phyloP scores from a whole-genome alignment of 148 eudicot genomes.

The Vaccinium corymbosum region DNA sequence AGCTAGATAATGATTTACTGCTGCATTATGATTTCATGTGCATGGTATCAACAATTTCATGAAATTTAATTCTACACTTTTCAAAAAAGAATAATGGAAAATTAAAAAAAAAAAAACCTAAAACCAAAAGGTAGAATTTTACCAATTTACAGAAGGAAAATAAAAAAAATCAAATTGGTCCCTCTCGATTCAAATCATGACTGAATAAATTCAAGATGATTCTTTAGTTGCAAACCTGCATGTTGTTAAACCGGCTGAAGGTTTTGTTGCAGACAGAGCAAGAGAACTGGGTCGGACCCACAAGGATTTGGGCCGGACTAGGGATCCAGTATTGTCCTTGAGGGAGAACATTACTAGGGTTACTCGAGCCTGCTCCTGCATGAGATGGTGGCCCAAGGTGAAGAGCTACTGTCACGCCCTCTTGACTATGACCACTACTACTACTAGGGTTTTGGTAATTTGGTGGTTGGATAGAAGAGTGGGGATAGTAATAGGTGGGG shows the following conservation, averaged over 20 bases:
- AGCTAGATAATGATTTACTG: no score
- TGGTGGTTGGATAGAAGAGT: not conserved
- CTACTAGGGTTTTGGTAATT: not conserved
- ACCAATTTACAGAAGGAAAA: no score
- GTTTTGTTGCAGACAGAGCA: constrained; percentile 9
- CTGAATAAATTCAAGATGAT: no score
- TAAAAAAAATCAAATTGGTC: no score
- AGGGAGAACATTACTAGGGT: not conserved
- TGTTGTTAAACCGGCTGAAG: not conserved
- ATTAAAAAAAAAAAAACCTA: no score
- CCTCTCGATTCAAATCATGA: no score
- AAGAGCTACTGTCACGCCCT: not conserved
- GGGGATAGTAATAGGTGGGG: not conserved
- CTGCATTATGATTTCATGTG: no score
- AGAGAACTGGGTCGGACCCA: not conserved
- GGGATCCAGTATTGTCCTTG: not conserved
- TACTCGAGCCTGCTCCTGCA: not conserved
- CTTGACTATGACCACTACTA: not conserved
- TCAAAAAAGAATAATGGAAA: no score
- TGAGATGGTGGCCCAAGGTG: not conserved
- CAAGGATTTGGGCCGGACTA: not conserved
- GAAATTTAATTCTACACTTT: no score
- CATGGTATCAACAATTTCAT: no score
- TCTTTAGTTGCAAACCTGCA: not conserved
- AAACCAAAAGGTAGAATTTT: no score